A percentile compares a stretch with the other conserved stretches of the same genome.
These are phyloP conservation scores for Leishmania major DNA, from an alignment of 208 protist genomes.

Conservation along the genomic window DNA sequence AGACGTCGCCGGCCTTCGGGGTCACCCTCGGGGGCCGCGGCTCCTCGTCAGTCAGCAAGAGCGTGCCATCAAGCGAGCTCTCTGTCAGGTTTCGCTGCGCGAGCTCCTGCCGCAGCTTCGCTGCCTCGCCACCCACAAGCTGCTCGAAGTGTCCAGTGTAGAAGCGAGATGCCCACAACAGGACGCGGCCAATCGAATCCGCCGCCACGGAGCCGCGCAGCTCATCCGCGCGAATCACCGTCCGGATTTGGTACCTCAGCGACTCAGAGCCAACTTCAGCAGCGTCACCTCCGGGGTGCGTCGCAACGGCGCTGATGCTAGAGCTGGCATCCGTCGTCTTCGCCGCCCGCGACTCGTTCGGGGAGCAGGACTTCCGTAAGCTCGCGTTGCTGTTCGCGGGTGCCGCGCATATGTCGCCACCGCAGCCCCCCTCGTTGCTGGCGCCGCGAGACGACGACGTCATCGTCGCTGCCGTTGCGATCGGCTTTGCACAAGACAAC, in stretches of 20 bases:
- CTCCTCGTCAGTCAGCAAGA: conserved; percentile 25
- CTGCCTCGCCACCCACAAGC: conserved; percentile 38
- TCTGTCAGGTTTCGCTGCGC: conserved; percentile 45
- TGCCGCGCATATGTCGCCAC: not conserved
- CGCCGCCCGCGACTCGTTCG: not conserved
- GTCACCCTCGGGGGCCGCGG: conserved; percentile 20
- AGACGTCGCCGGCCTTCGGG: conserved; percentile 33
- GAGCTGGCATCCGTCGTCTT: not conserved
- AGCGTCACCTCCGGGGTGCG: not conserved
- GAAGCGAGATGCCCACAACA: conserved; percentile 56
- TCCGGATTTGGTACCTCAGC: conserved; percentile 33
- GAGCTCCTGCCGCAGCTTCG: conserved; percentile 46
- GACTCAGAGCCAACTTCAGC: not conserved
- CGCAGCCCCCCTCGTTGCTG: not conserved
- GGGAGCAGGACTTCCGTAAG: not conserved
- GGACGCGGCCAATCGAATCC: conserved; percentile 33
- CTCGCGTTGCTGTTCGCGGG: not conserved
- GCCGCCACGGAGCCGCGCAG: conserved; percentile 35
- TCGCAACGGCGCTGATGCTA: too few species aligned
- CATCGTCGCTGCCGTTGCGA: not conserved
- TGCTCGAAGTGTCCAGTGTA: conserved; percentile 32
- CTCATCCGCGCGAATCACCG: conserved; percentile 37
- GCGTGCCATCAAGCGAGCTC: conserved; percentile 35
- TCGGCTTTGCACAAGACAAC: not conserved
- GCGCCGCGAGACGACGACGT: conserved; percentile 2